Conservation (phyloP, 164 flowering plant genomes). For the Euptelea pleiosperma region DNA sequence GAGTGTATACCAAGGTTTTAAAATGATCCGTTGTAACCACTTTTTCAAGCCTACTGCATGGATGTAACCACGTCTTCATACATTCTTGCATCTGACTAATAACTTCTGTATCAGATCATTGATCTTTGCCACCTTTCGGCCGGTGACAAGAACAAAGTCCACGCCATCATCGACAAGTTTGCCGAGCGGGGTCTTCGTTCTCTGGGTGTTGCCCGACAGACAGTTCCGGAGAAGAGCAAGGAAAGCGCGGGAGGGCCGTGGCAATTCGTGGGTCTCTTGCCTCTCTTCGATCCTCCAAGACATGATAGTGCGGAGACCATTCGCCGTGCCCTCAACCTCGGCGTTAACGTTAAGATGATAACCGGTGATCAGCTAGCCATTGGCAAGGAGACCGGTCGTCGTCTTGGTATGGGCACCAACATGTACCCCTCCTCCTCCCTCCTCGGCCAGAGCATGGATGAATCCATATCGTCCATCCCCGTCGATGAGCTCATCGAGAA, state of each 20-base stretch:
- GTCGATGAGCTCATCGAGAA: conserved; percentile 35
- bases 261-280: conserved; percentile 29
- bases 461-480: conserved; percentile 20
- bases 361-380: conserved; percentile 34
- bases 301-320: conserved; percentile 35
- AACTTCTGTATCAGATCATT: conserved; percentile 27
- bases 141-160: conserved; percentile 21
- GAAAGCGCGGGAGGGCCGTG: conserved; percentile 35
- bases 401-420: conserved; percentile 36
- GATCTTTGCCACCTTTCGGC: conserved; percentile 28
- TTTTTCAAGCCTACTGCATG: no score
- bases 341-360: conserved; percentile 36
- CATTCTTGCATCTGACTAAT: no score
- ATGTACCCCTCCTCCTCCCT: conserved; percentile 40
- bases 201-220: conserved; percentile 26
- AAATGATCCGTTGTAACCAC: no score
- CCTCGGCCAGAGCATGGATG: conserved; percentile 29
- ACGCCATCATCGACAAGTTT: conserved; percentile 32
- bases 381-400: conserved; percentile 34
- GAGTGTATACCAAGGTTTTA: no score
- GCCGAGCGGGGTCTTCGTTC: conserved; percentile 40
- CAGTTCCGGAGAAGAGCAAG: conserved; percentile 29
- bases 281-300: conserved; percentile 34
- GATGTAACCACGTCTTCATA: no score
- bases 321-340: conserved; percentile 27